Conservation (phyloP, 1,284 basidiomycete genomes). For the Sphagnurus paluster region DNA sequence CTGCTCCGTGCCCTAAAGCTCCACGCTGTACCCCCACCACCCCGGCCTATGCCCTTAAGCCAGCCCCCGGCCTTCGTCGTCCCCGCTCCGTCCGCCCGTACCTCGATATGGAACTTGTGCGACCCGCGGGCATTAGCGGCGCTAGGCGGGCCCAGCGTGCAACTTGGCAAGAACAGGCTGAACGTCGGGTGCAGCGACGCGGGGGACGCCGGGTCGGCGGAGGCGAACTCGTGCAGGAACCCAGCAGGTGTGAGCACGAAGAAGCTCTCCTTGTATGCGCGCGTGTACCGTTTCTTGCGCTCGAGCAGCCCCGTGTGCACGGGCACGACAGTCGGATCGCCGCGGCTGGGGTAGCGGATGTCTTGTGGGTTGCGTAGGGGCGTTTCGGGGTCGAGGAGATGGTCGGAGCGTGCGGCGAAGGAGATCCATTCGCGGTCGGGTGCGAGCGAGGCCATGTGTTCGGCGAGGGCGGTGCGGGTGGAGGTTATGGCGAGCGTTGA, state of each 20-base stretch:
- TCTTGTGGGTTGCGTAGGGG: constrained; percentile 80
- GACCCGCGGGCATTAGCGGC: constrained; percentile 66
- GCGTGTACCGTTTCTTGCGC: constrained; percentile 96
- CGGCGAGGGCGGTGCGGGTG: no score
- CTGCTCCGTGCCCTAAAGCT: constrained; percentile 89
- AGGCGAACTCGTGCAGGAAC: constrained; percentile 90
- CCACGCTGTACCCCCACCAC: constrained; percentile 67
- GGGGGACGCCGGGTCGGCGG: constrained; percentile 70
- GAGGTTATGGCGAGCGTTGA: constrained; percentile 81
- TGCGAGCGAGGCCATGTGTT: constrained; percentile 85
- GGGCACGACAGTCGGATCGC: constrained; percentile 86
- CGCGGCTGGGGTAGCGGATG: constrained; percentile 91
- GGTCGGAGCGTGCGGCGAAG: constrained; percentile 92
- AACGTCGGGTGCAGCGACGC: constrained; percentile 73
- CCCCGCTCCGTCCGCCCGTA: constrained; percentile 80
- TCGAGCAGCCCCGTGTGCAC: constrained; percentile 93
- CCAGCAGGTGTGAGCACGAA: constrained; percentile 95
- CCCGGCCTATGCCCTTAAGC: constrained; percentile 43
- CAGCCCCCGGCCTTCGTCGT: constrained; percentile 55
- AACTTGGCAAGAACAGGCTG: constrained; percentile 91
- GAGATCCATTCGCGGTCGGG: constrained; percentile 97
- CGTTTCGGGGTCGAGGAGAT: constrained; percentile 96
- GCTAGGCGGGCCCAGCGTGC: constrained; percentile 95
- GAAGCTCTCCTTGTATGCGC: constrained; percentile 86
- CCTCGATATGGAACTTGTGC: constrained; percentile 99